Evolutionary conservation across 495 filamentous ascomycete genomes (phyloP).

Genomic region (Xylaria bambusicola): DNA sequence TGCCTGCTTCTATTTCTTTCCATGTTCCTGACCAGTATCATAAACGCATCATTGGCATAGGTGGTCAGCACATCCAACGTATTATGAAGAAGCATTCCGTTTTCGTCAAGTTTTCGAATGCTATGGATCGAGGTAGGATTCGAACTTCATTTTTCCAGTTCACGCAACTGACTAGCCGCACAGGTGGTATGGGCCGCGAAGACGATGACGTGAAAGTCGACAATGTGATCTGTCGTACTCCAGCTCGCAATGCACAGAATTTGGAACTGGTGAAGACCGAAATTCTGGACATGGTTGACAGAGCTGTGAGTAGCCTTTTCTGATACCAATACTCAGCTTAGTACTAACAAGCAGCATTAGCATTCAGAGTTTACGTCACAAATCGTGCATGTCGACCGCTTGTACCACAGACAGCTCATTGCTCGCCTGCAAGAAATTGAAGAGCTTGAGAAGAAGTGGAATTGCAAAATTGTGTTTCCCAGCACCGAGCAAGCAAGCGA

Average conservation of each 20-base stretch:
- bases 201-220: slow-evolving; percentile 98
- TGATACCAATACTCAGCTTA: slow-evolving; percentile 9
- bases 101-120: slow-evolving; percentile 99
- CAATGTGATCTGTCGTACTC: slow-evolving; percentile 98
- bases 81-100: slow-evolving; percentile 99
- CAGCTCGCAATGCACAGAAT: slow-evolving; percentile 94
- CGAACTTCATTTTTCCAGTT: neutral
- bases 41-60: slow-evolving; percentile 98
- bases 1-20: slow-evolving; percentile 98
- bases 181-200: slow-evolving; percentile 85
- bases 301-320: slow-evolving; percentile 62
- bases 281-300: slow-evolving; percentile 99
- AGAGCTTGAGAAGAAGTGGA: slow-evolving; percentile 96
- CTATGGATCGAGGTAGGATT: slow-evolving; percentile 79
- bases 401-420: slow-evolving; percentile 93
- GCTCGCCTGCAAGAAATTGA: slow-evolving; percentile 85
- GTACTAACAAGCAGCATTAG: slow-evolving; percentile 35
- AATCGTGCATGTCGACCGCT: slow-evolving; percentile 86
- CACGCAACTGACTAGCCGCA: neutral
- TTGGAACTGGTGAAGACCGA: slow-evolving; percentile 97
- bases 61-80: slow-evolving; percentile 96
- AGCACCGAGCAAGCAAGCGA: slow-evolving; percentile 97
- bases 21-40: slow-evolving; percentile 99
- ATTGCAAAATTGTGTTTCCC: slow-evolving; percentile 96
- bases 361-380: slow-evolving; percentile 96